Base-by-base conservation (phyloP, 202 grass and related monocot species). In the Schoenoplectus tabernaemontani region DNA sequence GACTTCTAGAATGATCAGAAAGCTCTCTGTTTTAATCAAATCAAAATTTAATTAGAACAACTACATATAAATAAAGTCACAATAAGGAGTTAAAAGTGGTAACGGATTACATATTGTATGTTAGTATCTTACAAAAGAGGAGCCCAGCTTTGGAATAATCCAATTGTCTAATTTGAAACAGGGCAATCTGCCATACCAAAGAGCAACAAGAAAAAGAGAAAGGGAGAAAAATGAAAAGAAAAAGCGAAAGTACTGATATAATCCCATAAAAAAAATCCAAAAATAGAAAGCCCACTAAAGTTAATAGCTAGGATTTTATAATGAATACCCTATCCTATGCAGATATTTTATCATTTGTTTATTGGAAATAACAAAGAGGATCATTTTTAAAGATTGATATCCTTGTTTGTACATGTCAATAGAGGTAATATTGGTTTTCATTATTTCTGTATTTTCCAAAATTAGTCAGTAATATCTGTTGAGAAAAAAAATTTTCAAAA, bases 61-160 rank as follows among this genome's bases (percentile, higher is more conserved):
- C 4, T 53, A 74, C 15, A 53, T 15, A 74, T 34, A 54, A 19
- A 2, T 3, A n/a, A 15, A 34, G 69, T n/a, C 28, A 13, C 19
- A 70, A 17, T 51, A n/a, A 53, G 9, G 44, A 74, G 15, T 33
- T 53, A 74, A 74, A 65, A 74, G 46, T n/a, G 15, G 46, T 26
- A 74, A 53, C 33, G 7, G 13, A 74, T 24, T 4, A 47, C 4
- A 28, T 15, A 30, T 71, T 48, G 24, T 9, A 53, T n/a, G 51
- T 73, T 51, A 51, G 51, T 72, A 80, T 46, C 57, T 46, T 33
- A 80, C 15, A 44, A 79, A 80, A 64, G 77, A 79, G 6, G 20
- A 64, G 39, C 17, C 16, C 30, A 80, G 50, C 77, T 80, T 80
- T 80, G 77, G 58, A 80, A 80, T 78, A 63, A 60, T 64, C 57